Evolutionary conservation across 2,329 filamentous ascomycete genomes (phyloP), one percentile per base, ranked within the genome.

Genomic region (Immersiporthe knoxdaviesiana): DNA sequence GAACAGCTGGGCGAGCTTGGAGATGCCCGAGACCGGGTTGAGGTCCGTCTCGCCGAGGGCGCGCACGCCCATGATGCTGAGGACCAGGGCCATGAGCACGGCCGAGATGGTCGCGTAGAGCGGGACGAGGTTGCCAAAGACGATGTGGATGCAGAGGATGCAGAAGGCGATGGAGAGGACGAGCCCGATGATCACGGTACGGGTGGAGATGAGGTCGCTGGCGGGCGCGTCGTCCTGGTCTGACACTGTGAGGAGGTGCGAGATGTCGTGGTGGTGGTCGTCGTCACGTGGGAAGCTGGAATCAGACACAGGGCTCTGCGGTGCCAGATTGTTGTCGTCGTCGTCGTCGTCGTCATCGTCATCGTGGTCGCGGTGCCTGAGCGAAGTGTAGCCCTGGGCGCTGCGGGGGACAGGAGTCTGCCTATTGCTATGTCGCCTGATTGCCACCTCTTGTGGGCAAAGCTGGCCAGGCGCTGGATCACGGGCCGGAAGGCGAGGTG

Each of bases 21-120:
- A 95, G 79, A 98, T 99, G 44, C 96, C 96, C 1, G 93, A 97
- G 2, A 98, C 96, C 0, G 96, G 96, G 77, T 98, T 98, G 12
- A 99, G 85, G 75, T 99, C 96, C 6, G 96, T 98, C 82, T 98
- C 88, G 12, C 89, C 89, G 0, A 91, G 79, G 0, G 90, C 89
- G 41, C 90, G 81, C 14, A 91, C 90, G 3, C 89, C 90, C 88
- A 91, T 91, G 66, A 96, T 90, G 68, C 91, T 92, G 24, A 89
- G 85, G 1, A 94, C 74, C 32, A 99, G 87, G 0, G 96, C 93
- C 78, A 98, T 90, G 37, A 97, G 78, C 8, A 97, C 95, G 2
- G 97, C 91, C 16, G 91, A 86, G 66, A 94, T 81, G 16, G 90
- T 94, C 4, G 92, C 89, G 71, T 90, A 88, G 1, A 94, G 84